These are phyloP conservation scores for Byssothecium circinans DNA, from an alignment of 2,329 filamentous ascomycete genomes.

Conservation along the genomic window DNA sequence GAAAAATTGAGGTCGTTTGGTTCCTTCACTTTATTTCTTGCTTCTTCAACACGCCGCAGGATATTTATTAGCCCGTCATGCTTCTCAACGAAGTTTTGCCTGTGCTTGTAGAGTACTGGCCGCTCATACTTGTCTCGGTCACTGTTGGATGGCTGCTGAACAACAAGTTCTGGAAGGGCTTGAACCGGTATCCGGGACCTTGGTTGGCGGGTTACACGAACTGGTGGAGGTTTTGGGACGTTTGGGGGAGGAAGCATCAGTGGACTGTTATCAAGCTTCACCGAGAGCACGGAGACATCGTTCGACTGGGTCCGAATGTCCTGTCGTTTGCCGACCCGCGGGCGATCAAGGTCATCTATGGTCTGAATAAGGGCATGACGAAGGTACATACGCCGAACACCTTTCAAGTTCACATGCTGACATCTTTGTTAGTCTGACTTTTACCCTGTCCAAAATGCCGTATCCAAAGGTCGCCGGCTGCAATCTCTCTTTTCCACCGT, in stretches of 20 bases:
- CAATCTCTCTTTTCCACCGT: slow-evolving; percentile 76
- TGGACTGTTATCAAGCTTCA: slow-evolving; percentile 70
- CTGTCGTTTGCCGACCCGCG: slow-evolving; percentile 74
- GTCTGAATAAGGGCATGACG: slow-evolving; percentile 76
- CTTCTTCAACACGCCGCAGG: slow-evolving; percentile 12
- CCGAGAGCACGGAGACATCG: slow-evolving; percentile 70
- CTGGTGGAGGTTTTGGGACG: slow-evolving; percentile 74
- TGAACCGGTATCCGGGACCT: slow-evolving; percentile 74
- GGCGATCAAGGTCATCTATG: slow-evolving; percentile 76
- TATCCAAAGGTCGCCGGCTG: slow-evolving; percentile 67
- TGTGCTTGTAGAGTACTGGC: slow-evolving; percentile 47
- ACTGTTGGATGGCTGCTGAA: slow-evolving; percentile 41
- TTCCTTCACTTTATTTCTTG: slow-evolving; percentile 6
- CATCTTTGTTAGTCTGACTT: slow-evolving; percentile 66
- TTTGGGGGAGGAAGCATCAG: slow-evolving; percentile 65
- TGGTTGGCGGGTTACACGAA: slow-evolving; percentile 69
- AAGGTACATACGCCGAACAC: slow-evolving; percentile 58
- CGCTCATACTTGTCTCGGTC: slow-evolving; percentile 37
- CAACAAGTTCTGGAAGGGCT: slow-evolving; percentile 57
- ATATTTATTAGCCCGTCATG: slow-evolving; percentile 28
- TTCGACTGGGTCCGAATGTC: slow-evolving; percentile 72
- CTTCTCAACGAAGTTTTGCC: slow-evolving; percentile 40
- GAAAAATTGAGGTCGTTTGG: slow-evolving; percentile 7
- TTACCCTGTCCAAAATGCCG: slow-evolving; percentile 75
- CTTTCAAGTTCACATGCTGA: slow-evolving; percentile 5